These are phyloP conservation scores for Euryodendron excelsum DNA, from an alignment of 148 eudicot genomes.

Conservation along the genomic window DNA sequence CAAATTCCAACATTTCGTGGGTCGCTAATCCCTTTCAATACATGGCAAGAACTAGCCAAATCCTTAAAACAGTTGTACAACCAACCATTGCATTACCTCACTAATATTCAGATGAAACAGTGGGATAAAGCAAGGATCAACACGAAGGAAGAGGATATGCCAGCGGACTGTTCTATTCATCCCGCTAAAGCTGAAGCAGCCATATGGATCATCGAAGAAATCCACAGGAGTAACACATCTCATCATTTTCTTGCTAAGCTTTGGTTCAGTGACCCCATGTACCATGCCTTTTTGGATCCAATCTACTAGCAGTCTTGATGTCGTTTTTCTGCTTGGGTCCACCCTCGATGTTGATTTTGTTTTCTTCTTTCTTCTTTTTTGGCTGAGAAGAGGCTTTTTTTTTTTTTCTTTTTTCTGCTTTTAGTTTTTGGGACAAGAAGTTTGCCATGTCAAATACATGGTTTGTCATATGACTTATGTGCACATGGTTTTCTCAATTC, in stretches of 20 bases:
- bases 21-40: neutral
- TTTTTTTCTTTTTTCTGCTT: too few species aligned
- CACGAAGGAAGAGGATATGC: neutral
- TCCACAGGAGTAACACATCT: slow-evolving; percentile 2
- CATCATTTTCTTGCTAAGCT: neutral
- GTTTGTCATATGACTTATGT: too few species aligned
- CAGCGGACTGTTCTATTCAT: neutral
- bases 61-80: neutral
- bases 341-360: too few species aligned
- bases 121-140: slow-evolving; percentile 6
- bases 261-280: slow-evolving; percentile 1
- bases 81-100: slow-evolving; percentile 14
- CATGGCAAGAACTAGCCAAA: neutral
- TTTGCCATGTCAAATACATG: too few species aligned
- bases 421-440: too few species aligned
- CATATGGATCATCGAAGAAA: slow-evolving; percentile 9
- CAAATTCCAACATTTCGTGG: neutral
- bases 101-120: neutral
- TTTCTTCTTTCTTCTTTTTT: too few species aligned
- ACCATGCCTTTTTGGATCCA: slow-evolving; percentile 6
- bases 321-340: too few species aligned
- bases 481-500: too few species aligned
- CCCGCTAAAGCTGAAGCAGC: slow-evolving; percentile 2
- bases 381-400: too few species aligned
- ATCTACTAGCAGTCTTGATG: too few species aligned